Base-by-base conservation (phyloP, 345 rosid genomes). In the Rhodomyrtus tomentosa region DNA sequence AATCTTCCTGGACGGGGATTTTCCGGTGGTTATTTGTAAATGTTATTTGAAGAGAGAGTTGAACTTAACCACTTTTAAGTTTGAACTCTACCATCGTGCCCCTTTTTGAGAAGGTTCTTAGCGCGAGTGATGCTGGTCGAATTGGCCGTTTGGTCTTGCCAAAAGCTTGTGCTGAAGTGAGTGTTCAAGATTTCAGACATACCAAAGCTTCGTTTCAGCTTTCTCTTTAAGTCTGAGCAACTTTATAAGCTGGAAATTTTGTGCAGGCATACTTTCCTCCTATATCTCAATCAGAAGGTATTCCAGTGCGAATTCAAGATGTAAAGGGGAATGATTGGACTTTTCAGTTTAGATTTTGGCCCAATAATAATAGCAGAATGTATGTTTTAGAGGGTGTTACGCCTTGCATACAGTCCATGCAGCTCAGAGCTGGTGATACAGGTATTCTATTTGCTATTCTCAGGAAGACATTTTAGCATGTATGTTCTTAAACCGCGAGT, bases 341-440 rank as follows among this genome's bases (percentile, higher is more conserved):
- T 81, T 97, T 97, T 88, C 99, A 97, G 87, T 97, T 97, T 89
- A 95, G 99, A 91, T 97, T 97, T 89, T 97, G 99, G 99, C 99
- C 99, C 81, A 97, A 97, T 85, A 97, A 97, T 88, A 97, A 97
- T 90, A 97, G 99, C 91, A 93, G 99, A 88, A 97, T 97, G 99
- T 97, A 97, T 20, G 99, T 97, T 86, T 92, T 97, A 94, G 99
- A 97, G 91, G 99, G 99, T 73, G 98, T 97, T 84, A 97, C 99
- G 80, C 98, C 99, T 88, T 97, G 98, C 90, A 97, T 97, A 90
- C 98, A 97, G 93, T 95, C 98, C 52, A 97, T 97, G 99, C 98
- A 95, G 89, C 92, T 97, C 92, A 98, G 95, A 91, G 99, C 99
- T 88, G 99, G 99, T 90, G 99, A 97, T 86, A 95, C 98, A 50